phyloP scores from a whole-genome alignment of 352 stramenopile species.

The Phytophthora pisi region DNA sequence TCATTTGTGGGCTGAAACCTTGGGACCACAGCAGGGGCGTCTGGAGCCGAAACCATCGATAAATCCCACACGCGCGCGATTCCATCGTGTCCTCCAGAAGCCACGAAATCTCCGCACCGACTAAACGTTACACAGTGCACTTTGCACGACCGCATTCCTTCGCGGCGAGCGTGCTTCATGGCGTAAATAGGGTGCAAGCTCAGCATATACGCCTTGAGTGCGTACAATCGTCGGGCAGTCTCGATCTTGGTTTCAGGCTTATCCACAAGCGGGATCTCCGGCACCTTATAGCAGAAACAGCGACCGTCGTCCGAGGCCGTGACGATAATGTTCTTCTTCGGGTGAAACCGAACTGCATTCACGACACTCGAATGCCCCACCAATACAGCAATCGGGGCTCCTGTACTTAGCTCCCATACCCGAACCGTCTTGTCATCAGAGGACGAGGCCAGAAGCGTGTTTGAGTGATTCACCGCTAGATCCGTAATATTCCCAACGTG shows the following conservation, averaged over 20 bases:
- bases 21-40: conserved; percentile 54
- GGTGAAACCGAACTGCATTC: conserved; percentile 90
- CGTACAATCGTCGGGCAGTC: conserved; percentile 76
- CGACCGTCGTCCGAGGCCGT: conserved; percentile 92
- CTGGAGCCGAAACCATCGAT: conserved; percentile 49
- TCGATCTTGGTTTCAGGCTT: conserved; percentile 74
- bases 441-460: conserved; percentile 83
- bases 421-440: conserved; percentile 91
- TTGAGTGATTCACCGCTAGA: conserved; percentile 85
- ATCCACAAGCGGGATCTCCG: conserved; percentile 61
- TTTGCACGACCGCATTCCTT: conserved; percentile 70
- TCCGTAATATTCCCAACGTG: conserved; percentile 92
- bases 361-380: conserved; percentile 87
- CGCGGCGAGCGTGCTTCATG: conserved; percentile 65
- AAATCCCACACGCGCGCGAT: conserved; percentile 92
- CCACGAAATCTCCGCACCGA: conserved; percentile 89
- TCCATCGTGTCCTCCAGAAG: conserved; percentile 94
- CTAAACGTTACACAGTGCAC: conserved; percentile 78
- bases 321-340: conserved; percentile 87
- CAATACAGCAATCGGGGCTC: conserved; percentile 83
- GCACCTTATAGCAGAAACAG: conserved; percentile 91
- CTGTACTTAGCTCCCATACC: conserved; percentile 88
- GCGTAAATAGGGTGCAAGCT: conserved; percentile 83
- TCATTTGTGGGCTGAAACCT: conserved; percentile 59
- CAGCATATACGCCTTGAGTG: conserved; percentile 76